Evolutionary conservation across 148 eudicot genomes (phyloP).

Genomic region (Rhododendron vialii): DNA sequence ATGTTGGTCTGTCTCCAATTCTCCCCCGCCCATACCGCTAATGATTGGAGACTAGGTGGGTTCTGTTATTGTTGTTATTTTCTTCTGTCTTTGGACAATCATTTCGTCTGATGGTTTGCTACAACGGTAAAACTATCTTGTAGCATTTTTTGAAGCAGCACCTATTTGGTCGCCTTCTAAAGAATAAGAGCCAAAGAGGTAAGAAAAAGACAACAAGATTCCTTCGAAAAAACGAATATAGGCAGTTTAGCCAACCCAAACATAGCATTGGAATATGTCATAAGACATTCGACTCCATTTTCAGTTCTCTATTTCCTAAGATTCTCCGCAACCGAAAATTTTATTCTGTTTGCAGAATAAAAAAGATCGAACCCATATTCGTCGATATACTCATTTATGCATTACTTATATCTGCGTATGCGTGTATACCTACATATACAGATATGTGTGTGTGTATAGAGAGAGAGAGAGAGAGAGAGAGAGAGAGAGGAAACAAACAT

Average conservation of each 20-base stretch:
- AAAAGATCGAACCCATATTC: not conserved
- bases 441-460: not conserved
- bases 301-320: not conserved
- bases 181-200: not conserved
- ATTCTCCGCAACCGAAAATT: constrained; percentile 2
- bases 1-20: not conserved
- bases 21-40: not conserved
- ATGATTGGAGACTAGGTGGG: not conserved
- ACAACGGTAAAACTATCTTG: not conserved
- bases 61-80: not conserved
- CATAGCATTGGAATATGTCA: not conserved
- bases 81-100: not conserved
- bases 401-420: too few relatives aligned
- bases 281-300: not conserved
- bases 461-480: not conserved
- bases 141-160: not conserved
- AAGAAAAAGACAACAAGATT: not conserved
- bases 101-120: not conserved
- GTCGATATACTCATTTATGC: not conserved
- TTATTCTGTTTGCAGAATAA: not conserved
- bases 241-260: not conserved
- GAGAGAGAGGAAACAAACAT: constrained; percentile 38
- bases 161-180: not conserved
- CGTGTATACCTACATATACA: not conserved
- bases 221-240: not conserved